Conservation (phyloP, 768 basidiomycete genomes). For the Suillus hirtellus region DNA sequence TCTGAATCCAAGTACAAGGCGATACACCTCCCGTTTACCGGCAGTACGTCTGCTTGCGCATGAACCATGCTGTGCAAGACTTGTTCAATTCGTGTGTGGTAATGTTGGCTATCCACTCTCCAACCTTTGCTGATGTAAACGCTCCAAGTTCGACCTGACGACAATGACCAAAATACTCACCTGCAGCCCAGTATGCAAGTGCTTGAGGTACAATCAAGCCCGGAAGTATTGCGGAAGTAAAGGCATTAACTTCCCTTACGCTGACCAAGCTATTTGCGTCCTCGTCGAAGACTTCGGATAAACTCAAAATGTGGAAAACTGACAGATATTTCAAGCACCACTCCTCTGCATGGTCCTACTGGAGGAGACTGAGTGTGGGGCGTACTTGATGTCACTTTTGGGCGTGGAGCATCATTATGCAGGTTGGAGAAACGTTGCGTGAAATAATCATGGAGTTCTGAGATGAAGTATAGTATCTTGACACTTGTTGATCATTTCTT, state of each 20-base stretch:
- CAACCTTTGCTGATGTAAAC: slow-evolving; percentile 9
- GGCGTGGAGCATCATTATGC: no score
- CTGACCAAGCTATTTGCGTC: slow-evolving; percentile 42
- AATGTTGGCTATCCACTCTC: slow-evolving; percentile 13
- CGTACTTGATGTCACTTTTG: no score
- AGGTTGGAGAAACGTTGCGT: slow-evolving; percentile 17
- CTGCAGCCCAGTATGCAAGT: slow-evolving; percentile 37
- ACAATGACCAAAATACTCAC: slow-evolving; percentile 18
- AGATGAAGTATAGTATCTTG: slow-evolving; percentile 51
- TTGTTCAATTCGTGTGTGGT: slow-evolving; percentile 15
- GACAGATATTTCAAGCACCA: slow-evolving; percentile 2
- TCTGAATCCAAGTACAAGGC: slow-evolving; percentile 26
- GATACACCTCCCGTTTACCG: slow-evolving; percentile 23
- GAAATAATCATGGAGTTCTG: slow-evolving; percentile 41
- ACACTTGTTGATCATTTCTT: slow-evolving; percentile 55
- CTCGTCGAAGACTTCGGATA: slow-evolving; percentile 43
- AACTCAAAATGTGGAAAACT: slow-evolving; percentile 23
- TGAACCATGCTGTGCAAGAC: slow-evolving; percentile 25
- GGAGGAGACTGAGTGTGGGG: background rate
- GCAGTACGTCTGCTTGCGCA: slow-evolving; percentile 16
- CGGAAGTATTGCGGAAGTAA: slow-evolving; percentile 30
- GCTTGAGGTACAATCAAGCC: slow-evolving; percentile 34
- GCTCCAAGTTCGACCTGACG: slow-evolving; percentile 21
- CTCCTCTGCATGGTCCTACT: background rate
- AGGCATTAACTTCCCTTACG: slow-evolving; percentile 34